Evolutionary conservation across 2,329 filamentous ascomycete genomes (phyloP), one percentile per base, ranked within the genome.

Genomic region (Septoria linicola): DNA sequence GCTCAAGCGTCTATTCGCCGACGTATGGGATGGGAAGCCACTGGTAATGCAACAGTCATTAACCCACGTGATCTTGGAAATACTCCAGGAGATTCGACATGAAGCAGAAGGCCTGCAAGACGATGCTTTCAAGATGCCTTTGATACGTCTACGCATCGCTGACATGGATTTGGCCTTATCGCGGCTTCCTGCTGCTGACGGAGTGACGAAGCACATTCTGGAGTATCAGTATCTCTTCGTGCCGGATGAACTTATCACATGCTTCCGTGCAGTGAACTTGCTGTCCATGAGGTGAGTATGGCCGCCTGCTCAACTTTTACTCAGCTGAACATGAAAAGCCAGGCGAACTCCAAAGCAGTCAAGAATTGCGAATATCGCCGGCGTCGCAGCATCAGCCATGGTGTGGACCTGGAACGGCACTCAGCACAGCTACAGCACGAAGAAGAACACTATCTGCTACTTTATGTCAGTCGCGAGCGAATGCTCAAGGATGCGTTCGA

Each of bases 251-350:
- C 73, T 95, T 2, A 85, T 95, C 2, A 83, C 83, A 0, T 95
- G 90, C 66, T 96, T 97, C 67, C 84, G 92, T 14, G 82, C 89
- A 3, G 84, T 96, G 63, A 96, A 96, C 66, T 89, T 93, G 63
- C 82, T 88, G 0, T 80, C 80, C 13, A 97, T 97, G 92, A 88
- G 60, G 59, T 61, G 53, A 19, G 32, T 39, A 25, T 43, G 7
- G 16, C 25, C 6, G 11, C 4, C 13, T 40, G 34, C 44, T n/a
- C n/a, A n/a, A n/a, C n/a, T n/a, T n/a, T n/a, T n/a, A n/a, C n/a
- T n/a, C n/a, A n/a, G n/a, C n/a, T 47, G 14, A 39, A 20, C n/a
- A 13, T 17, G 13, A 7, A 19, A 14, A 47, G 44, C 25, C 34
- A 13, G 23, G 44, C 44, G 14, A 49, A 42, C 25, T 31, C 21